Conservation (phyloP, 1,284 basidiomycete genomes). For the Trichosporon sp. region DNA sequence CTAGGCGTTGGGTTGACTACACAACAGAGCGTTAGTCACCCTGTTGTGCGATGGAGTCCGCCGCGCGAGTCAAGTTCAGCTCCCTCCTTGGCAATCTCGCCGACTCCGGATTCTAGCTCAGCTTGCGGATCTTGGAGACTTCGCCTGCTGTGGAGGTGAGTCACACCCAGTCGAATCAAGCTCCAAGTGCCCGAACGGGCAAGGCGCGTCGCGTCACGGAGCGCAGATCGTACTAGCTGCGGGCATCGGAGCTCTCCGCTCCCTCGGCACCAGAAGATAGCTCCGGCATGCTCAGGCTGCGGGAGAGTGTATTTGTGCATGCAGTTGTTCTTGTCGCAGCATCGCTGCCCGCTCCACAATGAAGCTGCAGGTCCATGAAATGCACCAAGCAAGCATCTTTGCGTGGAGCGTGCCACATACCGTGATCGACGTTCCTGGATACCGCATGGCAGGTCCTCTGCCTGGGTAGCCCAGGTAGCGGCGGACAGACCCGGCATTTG, state of each 20-base stretch:
- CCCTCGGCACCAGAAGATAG: neutral
- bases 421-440: neutral
- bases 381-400: neutral
- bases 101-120: neutral
- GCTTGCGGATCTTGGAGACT: neutral
- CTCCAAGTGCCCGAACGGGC: neutral
- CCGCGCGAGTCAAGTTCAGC: neutral
- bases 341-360: neutral
- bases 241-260: neutral
- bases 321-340: neutral
- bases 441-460: neutral
- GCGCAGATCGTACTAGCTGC: neutral
- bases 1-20: neutral
- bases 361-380: neutral
- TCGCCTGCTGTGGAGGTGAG: neutral
- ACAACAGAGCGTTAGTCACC: neutral
- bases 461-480: too few relatives aligned
- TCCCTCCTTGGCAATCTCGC: neutral
- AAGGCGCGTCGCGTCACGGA: neutral
- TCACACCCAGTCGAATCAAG: neutral
- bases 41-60: neutral
- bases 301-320: neutral
- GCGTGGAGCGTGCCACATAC: slow-evolving; percentile 6
- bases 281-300: neutral
- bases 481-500: too few relatives aligned